Conservation (phyloP, 2,329 filamentous ascomycete genomes). For the Colletotrichum spaethianum region DNA sequence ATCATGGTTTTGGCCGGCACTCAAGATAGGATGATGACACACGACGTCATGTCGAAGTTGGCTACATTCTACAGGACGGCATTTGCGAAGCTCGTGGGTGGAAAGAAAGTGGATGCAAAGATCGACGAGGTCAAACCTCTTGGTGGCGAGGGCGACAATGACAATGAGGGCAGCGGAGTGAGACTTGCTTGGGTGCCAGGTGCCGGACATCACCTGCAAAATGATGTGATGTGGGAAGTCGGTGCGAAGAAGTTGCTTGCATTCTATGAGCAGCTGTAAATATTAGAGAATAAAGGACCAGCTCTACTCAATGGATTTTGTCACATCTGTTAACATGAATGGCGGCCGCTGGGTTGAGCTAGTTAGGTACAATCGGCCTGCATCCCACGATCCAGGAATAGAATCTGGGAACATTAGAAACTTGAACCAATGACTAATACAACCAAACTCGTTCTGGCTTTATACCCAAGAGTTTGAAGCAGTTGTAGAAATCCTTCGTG, state of each 20-base stretch:
- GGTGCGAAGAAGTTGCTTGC: constrained; percentile 60
- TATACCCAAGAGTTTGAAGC: too few relatives aligned
- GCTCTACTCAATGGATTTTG: neutral
- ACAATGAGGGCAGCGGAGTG: constrained; percentile 54
- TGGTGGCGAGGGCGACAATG: constrained; percentile 44
- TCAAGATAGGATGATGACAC: constrained; percentile 58
- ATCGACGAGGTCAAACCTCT: constrained; percentile 35
- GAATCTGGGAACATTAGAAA: too few relatives aligned
- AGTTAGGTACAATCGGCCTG: too few relatives aligned
- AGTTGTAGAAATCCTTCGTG: neutral
- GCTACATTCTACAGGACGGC: constrained; percentile 55
- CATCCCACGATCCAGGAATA: too few relatives aligned
- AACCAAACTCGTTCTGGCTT: neutral
- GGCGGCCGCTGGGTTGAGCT: neutral
- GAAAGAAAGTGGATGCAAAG: constrained; percentile 49
- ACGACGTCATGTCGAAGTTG: constrained; percentile 53
- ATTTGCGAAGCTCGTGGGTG: constrained; percentile 48
- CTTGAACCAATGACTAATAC: too few relatives aligned
- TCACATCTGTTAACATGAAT: neutral
- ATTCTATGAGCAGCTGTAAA: constrained; percentile 52
- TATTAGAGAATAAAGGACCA: neutral
- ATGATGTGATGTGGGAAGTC: constrained; percentile 63
- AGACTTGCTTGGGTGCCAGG: constrained; percentile 57
- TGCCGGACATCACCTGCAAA: constrained; percentile 67
- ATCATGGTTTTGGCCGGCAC: constrained; percentile 58